These are phyloP conservation scores for Nemania sp. DNA, from an alignment of 2,329 filamentous ascomycete genomes.

Conservation along the genomic window DNA sequence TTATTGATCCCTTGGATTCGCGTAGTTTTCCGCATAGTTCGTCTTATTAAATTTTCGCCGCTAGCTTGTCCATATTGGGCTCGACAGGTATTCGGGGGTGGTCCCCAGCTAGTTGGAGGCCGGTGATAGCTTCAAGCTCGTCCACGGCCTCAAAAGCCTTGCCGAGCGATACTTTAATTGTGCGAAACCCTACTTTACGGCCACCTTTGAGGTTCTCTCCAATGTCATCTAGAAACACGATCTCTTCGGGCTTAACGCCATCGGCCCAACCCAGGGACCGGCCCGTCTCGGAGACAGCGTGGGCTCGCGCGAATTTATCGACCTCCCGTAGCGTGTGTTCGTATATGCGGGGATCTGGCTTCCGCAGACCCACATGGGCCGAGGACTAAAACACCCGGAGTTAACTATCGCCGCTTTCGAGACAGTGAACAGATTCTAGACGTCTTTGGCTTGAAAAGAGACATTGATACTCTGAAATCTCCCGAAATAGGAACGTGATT, in stretches of 20 bases:
- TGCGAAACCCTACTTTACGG: constrained; percentile 78
- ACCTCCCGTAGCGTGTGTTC: constrained; percentile 75
- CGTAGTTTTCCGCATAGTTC: neutral
- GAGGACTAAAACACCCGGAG: constrained; percentile 61
- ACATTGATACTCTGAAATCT: neutral
- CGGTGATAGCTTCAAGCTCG: constrained; percentile 81
- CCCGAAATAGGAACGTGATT: neutral
- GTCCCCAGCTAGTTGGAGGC: constrained; percentile 69
- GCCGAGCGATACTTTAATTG: constrained; percentile 86
- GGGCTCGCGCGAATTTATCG: constrained; percentile 69
- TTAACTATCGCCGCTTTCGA: neutral
- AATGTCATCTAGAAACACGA: constrained; percentile 94
- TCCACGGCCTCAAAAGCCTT: constrained; percentile 83
- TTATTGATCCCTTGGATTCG: neutral
- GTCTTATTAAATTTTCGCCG: constrained; percentile 58
- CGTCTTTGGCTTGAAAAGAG: neutral
- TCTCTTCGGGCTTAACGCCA: constrained; percentile 71
- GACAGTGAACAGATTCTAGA: neutral
- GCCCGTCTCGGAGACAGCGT: constrained; percentile 57
- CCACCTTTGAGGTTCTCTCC: constrained; percentile 91
- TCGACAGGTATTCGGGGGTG: constrained; percentile 64
- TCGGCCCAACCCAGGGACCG: constrained; percentile 59
- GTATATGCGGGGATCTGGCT: constrained; percentile 88
- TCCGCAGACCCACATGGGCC: constrained; percentile 87
- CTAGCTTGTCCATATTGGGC: constrained; percentile 51